Conservation (phyloP, 257 asterid species). For the Penstemon barbatus region DNA sequence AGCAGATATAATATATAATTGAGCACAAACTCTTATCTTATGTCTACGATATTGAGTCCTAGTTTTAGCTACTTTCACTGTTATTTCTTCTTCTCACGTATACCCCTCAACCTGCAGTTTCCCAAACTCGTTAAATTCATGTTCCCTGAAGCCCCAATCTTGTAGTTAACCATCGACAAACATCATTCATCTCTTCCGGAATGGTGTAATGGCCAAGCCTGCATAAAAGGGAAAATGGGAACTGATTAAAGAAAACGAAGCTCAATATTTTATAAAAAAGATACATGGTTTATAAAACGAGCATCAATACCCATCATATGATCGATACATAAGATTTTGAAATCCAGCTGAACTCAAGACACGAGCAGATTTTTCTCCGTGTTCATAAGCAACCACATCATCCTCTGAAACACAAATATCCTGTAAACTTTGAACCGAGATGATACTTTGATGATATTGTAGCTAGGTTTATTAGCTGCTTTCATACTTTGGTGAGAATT, state of each 20-base stretch:
- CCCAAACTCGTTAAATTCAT: not conserved
- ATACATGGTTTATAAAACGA: not conserved
- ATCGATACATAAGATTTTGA: constrained; percentile 54
- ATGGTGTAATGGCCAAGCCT: constrained; percentile 61
- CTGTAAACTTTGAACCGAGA: not conserved
- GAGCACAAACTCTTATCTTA: no score
- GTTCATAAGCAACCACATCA: constrained; percentile 71
- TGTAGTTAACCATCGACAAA: constrained; percentile 52
- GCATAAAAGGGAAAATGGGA: constrained; percentile 3
- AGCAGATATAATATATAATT: no score
- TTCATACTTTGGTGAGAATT: no score
- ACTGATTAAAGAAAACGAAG: constrained; percentile 3
- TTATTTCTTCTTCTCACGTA: constrained; percentile 3
- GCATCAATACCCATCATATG: constrained; percentile 56
- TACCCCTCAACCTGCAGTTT: constrained; percentile 7
- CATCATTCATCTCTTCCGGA: constrained; percentile 47
- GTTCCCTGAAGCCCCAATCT: constrained; percentile 44
- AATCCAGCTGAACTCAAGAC: constrained; percentile 53
- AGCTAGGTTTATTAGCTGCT: not conserved
- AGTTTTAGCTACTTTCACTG: not conserved
- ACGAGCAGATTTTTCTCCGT: constrained; percentile 66
- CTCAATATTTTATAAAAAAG: not conserved
- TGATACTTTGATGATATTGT: not conserved
- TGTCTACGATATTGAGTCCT: not conserved
- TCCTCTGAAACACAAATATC: constrained; percentile 58